These are phyloP conservation scores for Hyphopichia wangnamkhiaoensis DNA, from an alignment of 1,139 yeast genomes.

Conservation along the genomic window DNA sequence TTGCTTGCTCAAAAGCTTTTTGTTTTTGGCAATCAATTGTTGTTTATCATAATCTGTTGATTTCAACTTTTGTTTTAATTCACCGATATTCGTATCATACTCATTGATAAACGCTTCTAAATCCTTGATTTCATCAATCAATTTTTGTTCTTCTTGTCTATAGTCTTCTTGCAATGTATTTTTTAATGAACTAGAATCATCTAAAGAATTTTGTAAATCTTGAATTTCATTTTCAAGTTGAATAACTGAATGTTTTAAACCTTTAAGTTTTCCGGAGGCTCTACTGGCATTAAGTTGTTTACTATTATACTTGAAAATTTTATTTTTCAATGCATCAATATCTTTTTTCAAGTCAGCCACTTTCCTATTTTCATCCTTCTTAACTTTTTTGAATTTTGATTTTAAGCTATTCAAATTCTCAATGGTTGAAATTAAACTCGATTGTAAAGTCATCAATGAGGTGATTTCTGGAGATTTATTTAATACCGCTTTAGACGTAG, in stretches of 20 bases:
- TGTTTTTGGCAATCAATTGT: constrained; percentile 22
- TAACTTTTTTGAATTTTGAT: constrained; percentile 54
- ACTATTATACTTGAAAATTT: constrained; percentile 27
- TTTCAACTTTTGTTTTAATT: constrained; percentile 24
- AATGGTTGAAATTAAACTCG: constrained; percentile 62
- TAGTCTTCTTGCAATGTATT: constrained; percentile 18
- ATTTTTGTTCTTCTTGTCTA: constrained; percentile 20
- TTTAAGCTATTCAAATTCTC: constrained; percentile 54
- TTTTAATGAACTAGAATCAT: constrained; percentile 17
- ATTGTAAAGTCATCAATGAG: constrained; percentile 60
- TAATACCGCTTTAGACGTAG: constrained; percentile 28
- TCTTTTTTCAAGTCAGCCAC: constrained; percentile 54
- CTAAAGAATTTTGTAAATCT: constrained; percentile 23
- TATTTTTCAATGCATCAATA: constrained; percentile 54
- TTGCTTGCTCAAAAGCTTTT: constrained; percentile 29
- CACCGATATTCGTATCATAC: constrained; percentile 27
- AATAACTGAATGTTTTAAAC: constrained; percentile 41
- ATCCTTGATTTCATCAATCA: constrained; percentile 21
- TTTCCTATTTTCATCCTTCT: constrained; percentile 62
- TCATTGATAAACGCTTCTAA: constrained; percentile 25
- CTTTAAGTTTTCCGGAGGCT: constrained; percentile 40
- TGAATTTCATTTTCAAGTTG: constrained; percentile 43
- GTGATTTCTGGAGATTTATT: constrained; percentile 44
- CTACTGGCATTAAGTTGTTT: constrained; percentile 30
- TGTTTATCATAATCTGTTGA: constrained; percentile 23